Evolutionary conservation across 305 asterid genomes (phyloP).

Genomic region (Fraxinus nigra): DNA sequence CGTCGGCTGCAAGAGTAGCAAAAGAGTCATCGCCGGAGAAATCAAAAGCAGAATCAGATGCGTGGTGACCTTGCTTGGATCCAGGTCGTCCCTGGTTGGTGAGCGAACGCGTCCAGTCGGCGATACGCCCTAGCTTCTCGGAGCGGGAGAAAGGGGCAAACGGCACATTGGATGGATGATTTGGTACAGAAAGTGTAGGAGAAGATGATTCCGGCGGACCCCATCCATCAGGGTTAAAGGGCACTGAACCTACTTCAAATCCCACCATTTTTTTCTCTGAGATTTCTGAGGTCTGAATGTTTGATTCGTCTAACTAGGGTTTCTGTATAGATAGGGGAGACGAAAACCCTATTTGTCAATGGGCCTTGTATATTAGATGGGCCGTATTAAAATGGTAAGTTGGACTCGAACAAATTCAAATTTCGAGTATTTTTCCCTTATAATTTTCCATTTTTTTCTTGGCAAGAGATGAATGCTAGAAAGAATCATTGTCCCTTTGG

Average conservation of each 20-base stretch:
- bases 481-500: too few species aligned
- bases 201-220: constrained; percentile 65
- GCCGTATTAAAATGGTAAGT: not conserved
- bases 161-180: constrained; percentile 58
- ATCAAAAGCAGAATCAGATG: constrained; percentile 81
- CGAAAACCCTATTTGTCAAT: not conserved
- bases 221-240: constrained; percentile 73
- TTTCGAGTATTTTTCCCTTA: too few species aligned
- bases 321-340: not conserved
- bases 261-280: constrained; percentile 40
- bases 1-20: constrained; percentile 76
- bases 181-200: constrained; percentile 35
- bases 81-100: constrained; percentile 53
- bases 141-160: constrained; percentile 94
- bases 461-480: too few species aligned
- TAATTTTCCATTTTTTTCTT: too few species aligned
- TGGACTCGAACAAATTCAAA: not conserved
- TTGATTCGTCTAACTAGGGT: constrained; percentile 23
- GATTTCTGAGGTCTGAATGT: too few species aligned
- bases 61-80: constrained; percentile 48
- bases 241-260: constrained; percentile 59
- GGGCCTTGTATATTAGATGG: not conserved
- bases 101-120: constrained; percentile 77
- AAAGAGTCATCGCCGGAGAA: constrained; percentile 92
- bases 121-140: constrained; percentile 79